Conservation (phyloP, 2,329 filamentous ascomycete genomes). For the Camillea tinctor region DNA sequence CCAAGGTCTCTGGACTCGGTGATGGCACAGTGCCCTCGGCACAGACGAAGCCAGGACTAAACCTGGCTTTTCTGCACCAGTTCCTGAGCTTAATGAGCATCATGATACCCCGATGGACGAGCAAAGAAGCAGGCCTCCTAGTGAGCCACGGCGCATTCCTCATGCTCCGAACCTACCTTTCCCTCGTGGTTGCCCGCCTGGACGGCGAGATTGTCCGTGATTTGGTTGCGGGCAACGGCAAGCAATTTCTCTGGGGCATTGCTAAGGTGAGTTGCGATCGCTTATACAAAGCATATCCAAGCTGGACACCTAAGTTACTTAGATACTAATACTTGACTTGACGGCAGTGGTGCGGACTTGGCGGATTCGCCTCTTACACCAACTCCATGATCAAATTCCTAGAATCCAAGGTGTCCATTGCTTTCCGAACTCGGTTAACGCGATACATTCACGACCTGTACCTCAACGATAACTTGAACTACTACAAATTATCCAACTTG, state of each 20-base stretch:
- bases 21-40: conserved; percentile 78
- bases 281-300: no score
- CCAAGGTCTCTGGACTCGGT: conserved; percentile 73
- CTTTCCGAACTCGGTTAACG: conserved; percentile 91
- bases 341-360: conserved; percentile 80
- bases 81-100: conserved; percentile 95
- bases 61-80: conserved; percentile 94
- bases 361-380: conserved; percentile 90
- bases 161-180: conserved; percentile 89
- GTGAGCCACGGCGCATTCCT: conserved; percentile 87
- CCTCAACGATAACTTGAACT: conserved; percentile 90
- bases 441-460: conserved; percentile 97
- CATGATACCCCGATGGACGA: conserved; percentile 93
- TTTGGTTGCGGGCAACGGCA: conserved; percentile 91
- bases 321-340: conserved; percentile 9
- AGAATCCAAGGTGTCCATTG: conserved; percentile 96
- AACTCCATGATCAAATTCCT: conserved; percentile 99
- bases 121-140: conserved; percentile 90
- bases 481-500: conserved; percentile 90
- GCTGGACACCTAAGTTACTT: neutral
- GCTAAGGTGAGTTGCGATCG: conserved; percentile 57
- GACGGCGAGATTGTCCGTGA: conserved; percentile 97
- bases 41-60: conserved; percentile 90
- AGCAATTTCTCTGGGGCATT: conserved; percentile 82
- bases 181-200: conserved; percentile 84